Conservation (phyloP, 768 basidiomycete species). For the Naganishia vaughanmartiniae region DNA sequence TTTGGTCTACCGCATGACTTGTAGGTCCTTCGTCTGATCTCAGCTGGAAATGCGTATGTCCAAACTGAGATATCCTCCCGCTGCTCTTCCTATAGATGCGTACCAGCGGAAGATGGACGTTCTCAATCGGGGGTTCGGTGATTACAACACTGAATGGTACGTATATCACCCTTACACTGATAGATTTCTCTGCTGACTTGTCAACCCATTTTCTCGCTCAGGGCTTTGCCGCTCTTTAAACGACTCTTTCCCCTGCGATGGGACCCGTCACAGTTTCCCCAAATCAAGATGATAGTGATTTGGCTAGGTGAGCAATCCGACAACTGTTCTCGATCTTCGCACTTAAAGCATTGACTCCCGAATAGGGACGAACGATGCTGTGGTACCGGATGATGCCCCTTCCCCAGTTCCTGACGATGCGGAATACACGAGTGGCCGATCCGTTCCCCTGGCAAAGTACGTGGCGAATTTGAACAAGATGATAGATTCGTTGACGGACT, state of each 20-base stretch:
- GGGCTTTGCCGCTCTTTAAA: conserved; percentile 72
- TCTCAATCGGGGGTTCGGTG: conserved; percentile 70
- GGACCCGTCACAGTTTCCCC: conserved; percentile 58
- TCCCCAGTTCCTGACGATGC: neutral
- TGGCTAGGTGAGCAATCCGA: conserved; percentile 65
- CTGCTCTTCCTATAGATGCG: conserved; percentile 57
- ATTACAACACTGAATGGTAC: conserved; percentile 78
- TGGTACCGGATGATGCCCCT: conserved; percentile 55
- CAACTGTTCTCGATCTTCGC: neutral
- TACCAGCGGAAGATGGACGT: conserved; percentile 81
- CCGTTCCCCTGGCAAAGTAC: conserved; percentile 70
- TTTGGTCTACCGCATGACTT: conserved; percentile 66
- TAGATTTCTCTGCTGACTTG: neutral
- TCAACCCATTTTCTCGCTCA: conserved; percentile 3
- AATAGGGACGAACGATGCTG: conserved; percentile 70
- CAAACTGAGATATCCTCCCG: neutral
- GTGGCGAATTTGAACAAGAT: conserved; percentile 64
- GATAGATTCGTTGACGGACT: conserved; percentile 60
- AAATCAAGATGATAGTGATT: conserved; percentile 68
- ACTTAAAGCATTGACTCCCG: neutral
- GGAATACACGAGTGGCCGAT: conserved; percentile 59
- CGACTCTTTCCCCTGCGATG: conserved; percentile 63
- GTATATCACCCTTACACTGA: neutral
- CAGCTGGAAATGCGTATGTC: no score
- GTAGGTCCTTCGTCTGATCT: conserved; percentile 54